Base-by-base conservation (phyloP, 768 basidiomycete genomes). In the Gloeophyllum trabeum region DNA sequence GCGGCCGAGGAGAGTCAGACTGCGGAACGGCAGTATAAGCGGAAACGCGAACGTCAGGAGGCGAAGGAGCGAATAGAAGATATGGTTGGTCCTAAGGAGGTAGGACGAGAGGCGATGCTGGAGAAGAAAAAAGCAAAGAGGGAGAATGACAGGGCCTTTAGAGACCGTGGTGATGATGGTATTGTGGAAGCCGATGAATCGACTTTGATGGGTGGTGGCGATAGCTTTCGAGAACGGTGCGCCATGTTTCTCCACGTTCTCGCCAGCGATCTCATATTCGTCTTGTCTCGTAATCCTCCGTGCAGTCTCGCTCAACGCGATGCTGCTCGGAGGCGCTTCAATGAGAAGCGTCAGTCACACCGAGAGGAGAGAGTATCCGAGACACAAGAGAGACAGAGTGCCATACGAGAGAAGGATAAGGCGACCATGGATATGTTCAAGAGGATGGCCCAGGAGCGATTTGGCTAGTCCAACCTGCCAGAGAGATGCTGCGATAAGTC, bases 351-450 rank as follows among this genome's bases (percentile, higher is more conserved):
- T 44, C 47, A 26, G 24, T 35, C 47, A 1, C 14, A 37, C 4
- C 60, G 60, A 40, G 78, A 75, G 37, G 81, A 81, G 30, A 74
- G 69, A 43, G 52, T 54, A 3, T 65, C 67, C 21, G 70, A 60
- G 1, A 55, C 66, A 10, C 71, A 76, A 32, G 88, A 92, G 54
- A 73, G 83, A 43, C 67, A 72, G 0, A 65, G 53, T 19, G 78
- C 73, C 4, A 65, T 78, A 44, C 78, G 73, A 51, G 79, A 83
- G 54, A 92, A 87, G 55, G 91, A 96, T 53, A 80, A 79, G 57
- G 85, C 79, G 14, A 96, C 90, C 0, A 97, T 97, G 89, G 89
- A 89, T 44, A 93, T 92, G 90, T 91, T 96, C 61, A 86, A 86
- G 61, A 78, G 82, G 49, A 63, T 94, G 56, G 92, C 91, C n/a